phyloP scores from a whole-genome alignment of 306 rosid species.

The Cercis canadensis region DNA sequence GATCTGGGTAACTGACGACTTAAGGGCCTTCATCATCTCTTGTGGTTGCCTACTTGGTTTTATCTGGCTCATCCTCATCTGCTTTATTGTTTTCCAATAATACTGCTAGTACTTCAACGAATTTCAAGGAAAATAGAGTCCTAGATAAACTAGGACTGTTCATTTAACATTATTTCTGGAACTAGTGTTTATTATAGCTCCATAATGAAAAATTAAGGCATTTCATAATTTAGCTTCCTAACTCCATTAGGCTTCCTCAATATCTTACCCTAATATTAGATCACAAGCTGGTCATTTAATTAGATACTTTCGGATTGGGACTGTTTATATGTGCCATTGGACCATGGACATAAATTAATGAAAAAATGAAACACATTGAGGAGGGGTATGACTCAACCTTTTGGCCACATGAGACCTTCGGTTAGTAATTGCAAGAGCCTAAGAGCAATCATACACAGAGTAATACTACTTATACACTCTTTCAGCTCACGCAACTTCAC shows the following conservation, averaged over 20 bases:
- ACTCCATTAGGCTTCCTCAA: constrained; percentile 12
- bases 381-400: neutral
- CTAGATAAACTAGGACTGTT: constrained; percentile 15
- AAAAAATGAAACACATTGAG: constrained; percentile 16
- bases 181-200: constrained; percentile 21
- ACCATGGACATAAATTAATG: constrained; percentile 35
- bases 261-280: constrained; percentile 22
- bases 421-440: constrained; percentile 19
- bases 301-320: constrained; percentile 31
- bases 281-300: constrained; percentile 30
- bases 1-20: constrained; percentile 28
- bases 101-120: constrained; percentile 12
- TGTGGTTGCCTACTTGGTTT: constrained; percentile 30
- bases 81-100: constrained; percentile 22
- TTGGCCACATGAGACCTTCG: constrained; percentile 25
- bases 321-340: constrained; percentile 22
- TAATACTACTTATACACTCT: too few relatives aligned
- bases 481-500: too few relatives aligned
- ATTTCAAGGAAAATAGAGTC: constrained; percentile 23
- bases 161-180: constrained; percentile 21
- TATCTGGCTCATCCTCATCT: neutral
- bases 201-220: constrained; percentile 29
- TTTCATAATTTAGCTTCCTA: constrained; percentile 14
- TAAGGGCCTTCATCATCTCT: constrained; percentile 25
- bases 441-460: neutral